These are phyloP conservation scores for Funneliformis mosseae DNA, from an alignment of 192 early-diverging fungal genomes.

Conservation along the genomic window DNA sequence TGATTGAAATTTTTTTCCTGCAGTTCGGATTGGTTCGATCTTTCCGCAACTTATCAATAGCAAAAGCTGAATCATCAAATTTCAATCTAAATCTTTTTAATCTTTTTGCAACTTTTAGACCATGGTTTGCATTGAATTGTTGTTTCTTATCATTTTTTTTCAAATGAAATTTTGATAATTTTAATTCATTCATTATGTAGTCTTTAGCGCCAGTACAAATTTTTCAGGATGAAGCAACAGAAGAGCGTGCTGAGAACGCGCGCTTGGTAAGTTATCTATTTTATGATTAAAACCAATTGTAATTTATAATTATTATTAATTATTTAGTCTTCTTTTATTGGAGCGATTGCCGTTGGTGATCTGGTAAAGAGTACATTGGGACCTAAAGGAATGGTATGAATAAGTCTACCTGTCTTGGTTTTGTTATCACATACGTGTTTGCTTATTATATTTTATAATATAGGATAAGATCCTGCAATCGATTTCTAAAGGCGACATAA, in stretches of 20 bases:
- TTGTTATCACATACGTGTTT: background rate
- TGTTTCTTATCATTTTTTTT: too few relatives aligned
- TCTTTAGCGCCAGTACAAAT: conserved; percentile 85
- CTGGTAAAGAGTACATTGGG: conserved; percentile 97
- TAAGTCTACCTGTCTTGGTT: conserved; percentile 11
- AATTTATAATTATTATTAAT: background rate
- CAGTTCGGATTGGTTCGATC: too few relatives aligned
- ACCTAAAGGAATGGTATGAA: conserved; percentile 93
- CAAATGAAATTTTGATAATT: too few relatives aligned
- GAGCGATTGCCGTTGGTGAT: conserved; percentile 98
- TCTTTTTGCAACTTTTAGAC: too few relatives aligned
- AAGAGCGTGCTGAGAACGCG: conserved; percentile 98
- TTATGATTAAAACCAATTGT: conserved; percentile 8
- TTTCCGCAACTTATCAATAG: too few relatives aligned
- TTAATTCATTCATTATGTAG: too few relatives aligned
- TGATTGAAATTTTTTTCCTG: too few relatives aligned
- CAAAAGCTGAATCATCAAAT: too few relatives aligned
- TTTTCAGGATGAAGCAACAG: conserved; percentile 91
- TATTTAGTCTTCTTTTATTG: conserved; percentile 87
- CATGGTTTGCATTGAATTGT: too few relatives aligned
- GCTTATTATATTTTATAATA: conserved; percentile 8
- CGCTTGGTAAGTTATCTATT: conserved; percentile 72
- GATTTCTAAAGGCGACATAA: conserved; percentile 75
- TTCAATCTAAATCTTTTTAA: too few relatives aligned
- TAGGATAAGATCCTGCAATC: conserved; percentile 99